phyloP scores from a whole-genome alignment of 1,284 basidiomycete genomes.

The Sporisorium sorghi region DNA sequence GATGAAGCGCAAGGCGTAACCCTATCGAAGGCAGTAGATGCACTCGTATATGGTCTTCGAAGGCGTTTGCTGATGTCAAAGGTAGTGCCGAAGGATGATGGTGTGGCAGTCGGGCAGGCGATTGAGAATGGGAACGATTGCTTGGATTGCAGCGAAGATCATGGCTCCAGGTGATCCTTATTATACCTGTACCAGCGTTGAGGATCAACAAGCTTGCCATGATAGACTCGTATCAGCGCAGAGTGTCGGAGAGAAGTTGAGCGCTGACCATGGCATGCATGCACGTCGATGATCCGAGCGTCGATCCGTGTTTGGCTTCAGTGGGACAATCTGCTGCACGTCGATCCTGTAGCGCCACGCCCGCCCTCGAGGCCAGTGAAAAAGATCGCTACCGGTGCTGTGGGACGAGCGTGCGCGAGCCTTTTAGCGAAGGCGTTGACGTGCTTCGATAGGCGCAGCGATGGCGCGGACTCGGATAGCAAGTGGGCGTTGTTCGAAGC shows the following conservation, averaged over 20 bases:
- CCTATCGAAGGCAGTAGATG: background rate
- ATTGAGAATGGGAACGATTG: background rate
- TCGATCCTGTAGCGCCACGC: background rate
- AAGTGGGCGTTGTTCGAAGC: slow-evolving; percentile 18
- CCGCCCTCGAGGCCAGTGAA: background rate
- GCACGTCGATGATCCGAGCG: slow-evolving; percentile 16
- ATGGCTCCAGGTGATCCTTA: background rate
- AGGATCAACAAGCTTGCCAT: background rate
- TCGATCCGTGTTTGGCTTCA: slow-evolving; percentile 13
- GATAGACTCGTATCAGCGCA: background rate
- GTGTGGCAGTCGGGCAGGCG: background rate
- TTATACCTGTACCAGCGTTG: background rate
- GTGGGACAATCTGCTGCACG: background rate
- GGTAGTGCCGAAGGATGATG: background rate
- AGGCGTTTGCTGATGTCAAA: background rate
- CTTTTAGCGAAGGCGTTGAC: slow-evolving; percentile 19
- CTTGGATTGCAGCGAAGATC: background rate
- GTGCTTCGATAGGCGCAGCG: slow-evolving; percentile 8
- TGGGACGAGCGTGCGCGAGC: background rate
- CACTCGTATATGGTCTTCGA: background rate
- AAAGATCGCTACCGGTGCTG: background rate
- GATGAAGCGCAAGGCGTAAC: background rate
- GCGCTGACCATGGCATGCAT: slow-evolving; percentile 2
- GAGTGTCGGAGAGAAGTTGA: background rate
- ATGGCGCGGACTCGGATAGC: slow-evolving; percentile 24